Percentiles rank a stretch among this genome's conserved stretches.
Conservation (phyloP, 306 rosid species). For the Ammopiptanthus mongolicus region DNA sequence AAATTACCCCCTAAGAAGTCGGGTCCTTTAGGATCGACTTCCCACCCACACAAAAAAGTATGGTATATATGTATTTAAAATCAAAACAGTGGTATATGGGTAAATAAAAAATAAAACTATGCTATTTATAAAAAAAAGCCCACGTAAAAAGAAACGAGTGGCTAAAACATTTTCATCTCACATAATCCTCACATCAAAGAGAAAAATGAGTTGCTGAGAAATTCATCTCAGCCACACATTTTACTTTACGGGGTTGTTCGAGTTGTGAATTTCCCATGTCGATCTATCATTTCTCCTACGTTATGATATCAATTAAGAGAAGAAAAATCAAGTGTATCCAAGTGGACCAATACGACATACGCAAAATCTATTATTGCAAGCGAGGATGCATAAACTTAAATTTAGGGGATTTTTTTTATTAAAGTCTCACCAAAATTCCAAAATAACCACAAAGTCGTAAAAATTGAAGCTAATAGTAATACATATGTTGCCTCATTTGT, state of each 20-base stretch:
- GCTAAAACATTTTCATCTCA: no score
- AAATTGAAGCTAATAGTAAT: not conserved
- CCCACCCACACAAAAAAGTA: no score
- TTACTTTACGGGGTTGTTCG: not conserved
- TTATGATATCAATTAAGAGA: not conserved
- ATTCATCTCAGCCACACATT: not conserved
- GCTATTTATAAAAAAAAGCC: no score
- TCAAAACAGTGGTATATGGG: no score
- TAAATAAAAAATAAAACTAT: no score
- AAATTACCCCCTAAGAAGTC: no score
- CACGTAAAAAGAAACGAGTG: not conserved
- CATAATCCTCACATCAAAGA: no score
- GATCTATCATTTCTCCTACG: not conserved
- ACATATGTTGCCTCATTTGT: conserved; percentile 15
- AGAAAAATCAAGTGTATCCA: not conserved
- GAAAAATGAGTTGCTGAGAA: no score
- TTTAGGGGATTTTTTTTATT: not conserved
- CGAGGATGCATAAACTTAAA: not conserved
- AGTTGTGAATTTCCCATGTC: not conserved
- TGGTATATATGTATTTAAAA: no score
- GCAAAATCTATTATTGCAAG: not conserved
- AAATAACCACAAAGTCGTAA: not conserved
- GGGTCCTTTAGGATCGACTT: no score
- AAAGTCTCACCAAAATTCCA: conserved; percentile 21
- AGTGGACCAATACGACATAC: not conserved